Percentiles rank a stretch among this genome's conserved stretches.
Conservation (phyloP, 139 green algal genomes). For the Penium margaritaceum region DNA sequence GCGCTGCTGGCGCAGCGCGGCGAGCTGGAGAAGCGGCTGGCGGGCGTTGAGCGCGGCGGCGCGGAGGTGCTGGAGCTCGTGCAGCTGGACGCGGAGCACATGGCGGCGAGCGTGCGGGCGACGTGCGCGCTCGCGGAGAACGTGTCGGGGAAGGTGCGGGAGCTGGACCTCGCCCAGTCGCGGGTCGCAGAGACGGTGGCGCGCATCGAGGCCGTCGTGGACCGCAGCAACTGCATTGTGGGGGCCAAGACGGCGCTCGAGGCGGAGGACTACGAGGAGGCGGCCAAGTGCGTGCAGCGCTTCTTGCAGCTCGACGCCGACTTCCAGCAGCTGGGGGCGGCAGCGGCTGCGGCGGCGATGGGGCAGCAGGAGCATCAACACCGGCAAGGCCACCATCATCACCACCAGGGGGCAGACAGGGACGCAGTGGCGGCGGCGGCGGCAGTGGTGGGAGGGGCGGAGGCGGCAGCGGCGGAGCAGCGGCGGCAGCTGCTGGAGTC, state of each 20-base stretch:
- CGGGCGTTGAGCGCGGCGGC: conserved; percentile 3
- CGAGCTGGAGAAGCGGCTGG: conserved; percentile 22
- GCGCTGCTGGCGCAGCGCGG: conserved; percentile 24
- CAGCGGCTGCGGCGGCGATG: neutral
- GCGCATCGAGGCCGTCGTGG: conserved; percentile 66
- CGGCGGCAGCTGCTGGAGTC: conserved; percentile 57
- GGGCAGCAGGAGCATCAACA: conserved; percentile 7
- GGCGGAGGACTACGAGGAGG: conserved; percentile 76
- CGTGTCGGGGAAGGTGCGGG: conserved; percentile 73
- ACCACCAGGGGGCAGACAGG: neutral
- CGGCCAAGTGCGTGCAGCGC: conserved; percentile 64
- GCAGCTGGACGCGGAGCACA: conserved; percentile 66
- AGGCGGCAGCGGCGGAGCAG: conserved; percentile 52
- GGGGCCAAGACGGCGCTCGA: conserved; percentile 59
- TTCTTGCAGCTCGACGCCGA: conserved; percentile 70
- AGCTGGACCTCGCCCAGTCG: conserved; percentile 71
- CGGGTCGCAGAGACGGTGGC: conserved; percentile 57
- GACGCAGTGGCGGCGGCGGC: conserved; percentile 49
- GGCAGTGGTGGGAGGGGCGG: neutral
- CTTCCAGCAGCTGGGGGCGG: neutral
- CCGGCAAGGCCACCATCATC: conserved; percentile 6
- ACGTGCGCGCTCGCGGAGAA: conserved; percentile 70
- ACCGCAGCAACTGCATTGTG: conserved; percentile 68
- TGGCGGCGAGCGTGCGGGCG: conserved; percentile 43
- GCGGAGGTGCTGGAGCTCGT: conserved; percentile 62